Conservation (phyloP, 2,329 filamentous ascomycete species). For the Xylaria sp. region DNA sequence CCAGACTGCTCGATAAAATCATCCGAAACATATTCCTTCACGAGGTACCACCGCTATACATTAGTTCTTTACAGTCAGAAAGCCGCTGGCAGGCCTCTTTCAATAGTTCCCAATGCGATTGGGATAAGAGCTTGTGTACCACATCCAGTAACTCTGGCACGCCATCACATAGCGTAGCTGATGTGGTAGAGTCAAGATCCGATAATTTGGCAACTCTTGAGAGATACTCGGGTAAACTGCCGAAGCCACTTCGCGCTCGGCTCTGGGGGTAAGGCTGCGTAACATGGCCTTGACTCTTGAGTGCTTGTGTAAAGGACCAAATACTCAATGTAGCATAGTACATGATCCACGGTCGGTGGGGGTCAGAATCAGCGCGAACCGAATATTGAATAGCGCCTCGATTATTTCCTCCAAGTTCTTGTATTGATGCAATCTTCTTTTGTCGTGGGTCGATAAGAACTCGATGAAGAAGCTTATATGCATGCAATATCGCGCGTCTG, state of each 20-base stretch:
- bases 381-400: conserved; percentile 68
- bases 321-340: conserved; percentile 88
- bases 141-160: conserved; percentile 59
- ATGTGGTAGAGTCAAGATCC: conserved; percentile 75
- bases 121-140: conserved; percentile 56
- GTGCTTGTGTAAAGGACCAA: conserved; percentile 86
- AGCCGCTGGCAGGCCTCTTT: conserved; percentile 80
- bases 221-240: conserved; percentile 57
- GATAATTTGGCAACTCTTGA: conserved; percentile 75
- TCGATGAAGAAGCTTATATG: conserved; percentile 81
- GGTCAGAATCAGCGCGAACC: conserved; percentile 79
- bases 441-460: conserved; percentile 71
- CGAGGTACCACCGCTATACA: conserved; percentile 41
- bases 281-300: conserved; percentile 67
- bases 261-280: conserved; percentile 54
- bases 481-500: conserved; percentile 85
- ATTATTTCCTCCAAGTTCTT: conserved; percentile 43
- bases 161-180: conserved; percentile 70
- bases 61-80: conserved; percentile 72
- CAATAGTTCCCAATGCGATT: conserved; percentile 72
- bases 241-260: conserved; percentile 45
- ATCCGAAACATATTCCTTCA: conserved; percentile 33
- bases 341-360: conserved; percentile 90
- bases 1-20: not conserved
- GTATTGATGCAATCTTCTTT: conserved; percentile 42